Conservation (phyloP, 2,329 filamentous ascomycete species). For the Penicillium expansum region DNA sequence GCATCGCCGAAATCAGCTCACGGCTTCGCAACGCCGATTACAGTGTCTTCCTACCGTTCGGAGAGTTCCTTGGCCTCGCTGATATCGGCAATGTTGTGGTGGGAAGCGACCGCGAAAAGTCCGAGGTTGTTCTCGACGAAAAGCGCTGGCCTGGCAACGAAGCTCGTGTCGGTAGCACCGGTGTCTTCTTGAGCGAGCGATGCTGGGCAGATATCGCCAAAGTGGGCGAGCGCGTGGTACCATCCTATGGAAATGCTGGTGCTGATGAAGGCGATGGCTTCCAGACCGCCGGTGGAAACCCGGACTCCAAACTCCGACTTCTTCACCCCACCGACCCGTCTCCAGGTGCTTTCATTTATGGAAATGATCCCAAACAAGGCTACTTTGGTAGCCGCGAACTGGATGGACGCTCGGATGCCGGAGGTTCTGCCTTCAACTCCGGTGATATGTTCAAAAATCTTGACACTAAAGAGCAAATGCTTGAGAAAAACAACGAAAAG, state of each 20-base stretch:
- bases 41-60: conserved; percentile 91
- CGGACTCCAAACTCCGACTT: conserved; percentile 56
- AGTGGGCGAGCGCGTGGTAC: conserved; percentile 61
- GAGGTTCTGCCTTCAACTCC: conserved; percentile 81
- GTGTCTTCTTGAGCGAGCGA: conserved; percentile 90
- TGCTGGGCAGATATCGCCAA: conserved; percentile 92
- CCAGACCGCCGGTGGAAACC: conserved; percentile 49
- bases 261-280: conserved; percentile 56
- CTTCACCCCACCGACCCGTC: conserved; percentile 47
- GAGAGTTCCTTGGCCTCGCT: conserved; percentile 86
- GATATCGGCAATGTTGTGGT: conserved; percentile 83
- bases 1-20: conserved; percentile 95
- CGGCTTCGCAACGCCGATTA: conserved; percentile 90
- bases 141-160: conserved; percentile 92
- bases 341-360: conserved; percentile 63
- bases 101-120: conserved; percentile 88
- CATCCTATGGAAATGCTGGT: conserved; percentile 60
- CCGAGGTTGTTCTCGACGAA: conserved; percentile 85
- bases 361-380: conserved; percentile 70
- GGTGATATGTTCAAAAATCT: conserved; percentile 99
- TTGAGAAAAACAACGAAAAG: conserved; percentile 90
- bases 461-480: conserved; percentile 89
- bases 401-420: conserved; percentile 86
- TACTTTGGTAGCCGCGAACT: conserved; percentile 80
- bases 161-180: conserved; percentile 83